Evolutionary conservation across 208 protist species (phyloP), one percentile per base, ranked within the genome.

Genomic region (Leptomonas pyrrhocoris): DNA sequence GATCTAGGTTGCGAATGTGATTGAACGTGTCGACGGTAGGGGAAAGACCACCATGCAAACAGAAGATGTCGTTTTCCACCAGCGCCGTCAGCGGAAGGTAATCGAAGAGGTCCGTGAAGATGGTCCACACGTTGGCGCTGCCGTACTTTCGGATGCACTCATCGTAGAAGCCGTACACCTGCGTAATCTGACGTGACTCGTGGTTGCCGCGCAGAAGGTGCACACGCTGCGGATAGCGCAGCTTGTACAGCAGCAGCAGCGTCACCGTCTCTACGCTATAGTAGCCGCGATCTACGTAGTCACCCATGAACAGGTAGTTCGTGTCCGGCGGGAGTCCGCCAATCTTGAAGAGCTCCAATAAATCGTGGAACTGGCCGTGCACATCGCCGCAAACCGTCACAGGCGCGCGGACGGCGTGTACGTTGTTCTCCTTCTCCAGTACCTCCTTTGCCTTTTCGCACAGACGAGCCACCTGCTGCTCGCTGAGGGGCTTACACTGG

Each of bases 121-220:
- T 56, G 68, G 97, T 98, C 98, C 98, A 99, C 25, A 99, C 96
- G 56, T 93, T 94, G 4, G 95, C 88, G 58, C 81, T 97, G 40
- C 98, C 98, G 73, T 99, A 99, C 81, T 99, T 99, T 38, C 96
- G 90, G 54, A 99, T 89, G 80, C 98, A 99, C 72, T 99, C 99
- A 56, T 99, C 98, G 79, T 99, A 99, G 80, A 99, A 99, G 31
- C 99, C 99, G 83, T 99, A 99, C 21, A 99, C 98, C 78, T 99
- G 97, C 57, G 98, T 99, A 61, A 99, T 98, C 66, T 99, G 97
- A 4, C 98, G 84, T 1, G 92, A 98, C 76, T 99, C 98, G 79
- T 99, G 98, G 77, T 99, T 99, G 56, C 98, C 98, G 68, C 98
- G 90, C 9, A 99, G 84, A 18, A 99, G 83, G 75, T 97, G 97